Base-by-base conservation (phyloP, 495 filamentous ascomycete species). In the Baudoinia panamericana region DNA sequence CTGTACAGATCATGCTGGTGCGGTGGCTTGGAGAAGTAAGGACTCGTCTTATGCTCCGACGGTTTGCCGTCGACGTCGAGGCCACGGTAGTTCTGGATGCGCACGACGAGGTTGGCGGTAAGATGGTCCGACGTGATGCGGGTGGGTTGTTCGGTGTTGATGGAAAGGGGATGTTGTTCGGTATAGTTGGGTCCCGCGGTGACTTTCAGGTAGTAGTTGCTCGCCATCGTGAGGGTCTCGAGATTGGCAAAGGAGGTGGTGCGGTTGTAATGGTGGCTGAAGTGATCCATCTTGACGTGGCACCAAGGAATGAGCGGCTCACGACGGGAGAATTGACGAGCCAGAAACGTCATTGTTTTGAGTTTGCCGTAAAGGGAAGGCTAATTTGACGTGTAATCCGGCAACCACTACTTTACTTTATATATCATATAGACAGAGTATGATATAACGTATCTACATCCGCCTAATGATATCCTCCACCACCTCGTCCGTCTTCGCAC, bases 401-500 rank as follows among this genome's bases (percentile, higher is more conserved):
- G n/a, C n/a, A n/a, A n/a, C n/a, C n/a, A n/a, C n/a, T n/a, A n/a
- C n/a, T n/a, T n/a, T n/a, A n/a, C n/a, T n/a, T n/a, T n/a, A n/a
- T n/a, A n/a, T n/a, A n/a, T n/a, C 8, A 8, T 28, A n/a, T 8
- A 8, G 8, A 28, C n/a, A 28, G 8, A 28, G n/a, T 8, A 10
- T 17, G 16, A 7, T 34, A 8, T 10, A 38, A 11, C 25, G 20
- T 36, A 9, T 4, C 68, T 78, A 96, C 62, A 96, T 56, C 53
- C 84, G 73, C 66, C 71, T 83, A 46, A 95, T 65, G 20, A 99
- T 78, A 68, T 99, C 92, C 50, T 79, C 69, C 36, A 95, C 68
- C 19, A 96, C 88, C 66, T 96, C 72, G 58, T 84, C 72, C 12
- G 90, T 99, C 34, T 70, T 78, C 30, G 88, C 84, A 51, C 69